Conservation (phyloP, 2,329 filamentous ascomycete species). For the Penicillium concentricum region DNA sequence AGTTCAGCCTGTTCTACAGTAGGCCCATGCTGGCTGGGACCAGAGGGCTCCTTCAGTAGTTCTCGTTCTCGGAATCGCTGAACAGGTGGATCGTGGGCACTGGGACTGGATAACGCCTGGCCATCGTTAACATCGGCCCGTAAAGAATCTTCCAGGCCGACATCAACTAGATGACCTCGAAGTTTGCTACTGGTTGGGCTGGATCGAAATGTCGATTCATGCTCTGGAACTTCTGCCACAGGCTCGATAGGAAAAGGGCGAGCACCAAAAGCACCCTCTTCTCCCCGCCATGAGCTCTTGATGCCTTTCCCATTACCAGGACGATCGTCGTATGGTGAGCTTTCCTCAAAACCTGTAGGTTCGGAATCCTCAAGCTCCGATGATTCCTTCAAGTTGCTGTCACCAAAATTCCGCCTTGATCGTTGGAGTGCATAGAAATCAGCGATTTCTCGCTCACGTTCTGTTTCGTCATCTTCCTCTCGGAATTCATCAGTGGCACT, state of each 20-base stretch:
- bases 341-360: constrained; percentile 53
- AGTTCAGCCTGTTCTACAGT: constrained; percentile 55
- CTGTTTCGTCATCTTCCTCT: constrained; percentile 89
- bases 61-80: constrained; percentile 55
- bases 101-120: constrained; percentile 40
- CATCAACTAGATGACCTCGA: constrained; percentile 74
- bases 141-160: constrained; percentile 72
- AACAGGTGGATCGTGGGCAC: constrained; percentile 51
- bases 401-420: constrained; percentile 83
- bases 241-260: constrained; percentile 38
- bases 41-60: constrained; percentile 38
- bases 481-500: constrained; percentile 86
- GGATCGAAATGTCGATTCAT: constrained; percentile 29
- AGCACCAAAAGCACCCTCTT: constrained; percentile 43
- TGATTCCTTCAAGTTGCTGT: constrained; percentile 79
- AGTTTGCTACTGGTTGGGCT: constrained; percentile 53
- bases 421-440: constrained; percentile 89
- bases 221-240: constrained; percentile 36
- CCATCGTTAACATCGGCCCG: constrained; percentile 46
- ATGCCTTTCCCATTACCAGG: constrained; percentile 51
- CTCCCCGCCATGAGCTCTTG: constrained; percentile 57
- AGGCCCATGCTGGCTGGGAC: constrained; percentile 44
- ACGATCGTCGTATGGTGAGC: constrained; percentile 38
- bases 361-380: constrained; percentile 75
- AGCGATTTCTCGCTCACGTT: constrained; percentile 86